Evolutionary conservation across 2,329 filamentous ascomycete genomes (phyloP).

Genomic region (Penicillium frequentans): DNA sequence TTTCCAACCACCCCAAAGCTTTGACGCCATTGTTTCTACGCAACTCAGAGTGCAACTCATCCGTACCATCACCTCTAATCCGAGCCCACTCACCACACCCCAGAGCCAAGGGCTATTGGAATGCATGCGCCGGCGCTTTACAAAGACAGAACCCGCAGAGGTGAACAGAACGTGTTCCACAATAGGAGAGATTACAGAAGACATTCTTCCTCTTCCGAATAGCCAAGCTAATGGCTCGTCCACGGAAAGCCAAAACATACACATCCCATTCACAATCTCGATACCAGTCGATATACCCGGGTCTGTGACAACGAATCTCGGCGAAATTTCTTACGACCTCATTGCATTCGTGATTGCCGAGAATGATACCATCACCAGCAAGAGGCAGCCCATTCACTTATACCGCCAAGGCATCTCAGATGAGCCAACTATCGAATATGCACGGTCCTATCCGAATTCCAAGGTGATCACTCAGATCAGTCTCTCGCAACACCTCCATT

Average conservation of each 20-base stretch:
- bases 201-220: not conserved
- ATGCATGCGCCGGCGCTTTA: not conserved
- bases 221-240: not conserved
- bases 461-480: not conserved
- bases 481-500: not conserved
- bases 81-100: not conserved
- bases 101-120: not conserved
- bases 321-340: not conserved
- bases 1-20: not conserved
- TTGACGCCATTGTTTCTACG: not conserved
- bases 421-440: not conserved
- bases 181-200: not conserved
- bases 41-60: not conserved
- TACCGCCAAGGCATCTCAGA: not conserved
- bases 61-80: not conserved
- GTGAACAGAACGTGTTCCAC: not conserved
- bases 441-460: not conserved
- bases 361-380: not conserved
- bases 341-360: not conserved
- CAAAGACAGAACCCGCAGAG: not conserved
- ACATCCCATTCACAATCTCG: conserved; percentile 1
- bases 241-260: not conserved
- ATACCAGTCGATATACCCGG: not conserved
- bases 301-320: not conserved
- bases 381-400: not conserved